Conservation (phyloP, 305 asterid species). For the Fraxinus latifolia region DNA sequence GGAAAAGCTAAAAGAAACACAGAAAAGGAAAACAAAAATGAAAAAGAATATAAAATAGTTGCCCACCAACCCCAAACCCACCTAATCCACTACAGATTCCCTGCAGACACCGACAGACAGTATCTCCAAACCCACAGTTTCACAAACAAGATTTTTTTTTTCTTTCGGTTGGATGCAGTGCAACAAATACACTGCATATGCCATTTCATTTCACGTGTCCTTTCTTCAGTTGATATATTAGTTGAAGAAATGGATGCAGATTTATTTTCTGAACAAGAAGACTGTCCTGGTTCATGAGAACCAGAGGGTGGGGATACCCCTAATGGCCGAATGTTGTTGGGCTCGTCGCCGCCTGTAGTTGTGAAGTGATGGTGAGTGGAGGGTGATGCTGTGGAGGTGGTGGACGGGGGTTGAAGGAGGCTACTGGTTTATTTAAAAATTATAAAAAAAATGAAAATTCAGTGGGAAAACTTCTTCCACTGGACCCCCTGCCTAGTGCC, state of each 20-base stretch:
- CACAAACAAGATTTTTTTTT: not conserved
- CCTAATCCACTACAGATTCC: not conserved
- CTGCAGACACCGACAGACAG: not conserved
- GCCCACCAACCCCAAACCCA: not conserved
- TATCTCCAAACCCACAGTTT: not conserved
- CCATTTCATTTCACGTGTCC: not conserved
- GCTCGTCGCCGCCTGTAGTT: not conserved
- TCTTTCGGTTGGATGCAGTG: not conserved
- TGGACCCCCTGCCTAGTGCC: not conserved
- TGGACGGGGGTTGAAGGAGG: not conserved
- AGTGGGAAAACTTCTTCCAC: not conserved
- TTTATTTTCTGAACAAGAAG: not conserved
- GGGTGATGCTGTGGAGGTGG: not conserved
- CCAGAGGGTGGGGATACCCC: not conserved
- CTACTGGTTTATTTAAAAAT: too few relatives aligned
- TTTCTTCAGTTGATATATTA: not conserved
- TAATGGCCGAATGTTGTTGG: not conserved
- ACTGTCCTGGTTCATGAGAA: not conserved
- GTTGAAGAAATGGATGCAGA: not conserved
- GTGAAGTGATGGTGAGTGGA: not conserved
- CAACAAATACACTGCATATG: not conserved
- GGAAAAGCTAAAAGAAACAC: not conserved
- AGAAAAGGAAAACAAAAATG: not conserved
- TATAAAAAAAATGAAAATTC: too few relatives aligned
- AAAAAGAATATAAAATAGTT: not conserved